Conservation (phyloP, 2,329 filamentous ascomycete genomes). For the Knoxdaviesia proteae region DNA sequence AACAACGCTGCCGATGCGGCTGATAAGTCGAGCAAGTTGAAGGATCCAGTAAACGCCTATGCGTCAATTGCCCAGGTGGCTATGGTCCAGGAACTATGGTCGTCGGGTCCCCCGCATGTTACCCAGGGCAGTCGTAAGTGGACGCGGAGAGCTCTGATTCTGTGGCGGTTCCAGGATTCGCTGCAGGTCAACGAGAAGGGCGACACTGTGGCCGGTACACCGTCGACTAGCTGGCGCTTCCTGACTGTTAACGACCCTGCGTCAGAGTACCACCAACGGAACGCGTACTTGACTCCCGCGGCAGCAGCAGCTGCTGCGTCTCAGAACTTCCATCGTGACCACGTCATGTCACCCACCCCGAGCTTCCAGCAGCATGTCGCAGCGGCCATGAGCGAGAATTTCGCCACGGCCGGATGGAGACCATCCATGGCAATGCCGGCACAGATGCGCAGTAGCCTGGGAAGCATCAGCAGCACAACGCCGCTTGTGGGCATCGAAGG, state of each 20-base stretch:
- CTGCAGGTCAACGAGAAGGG: conserved; percentile 16
- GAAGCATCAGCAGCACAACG: too few species aligned
- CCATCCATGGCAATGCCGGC: too few species aligned
- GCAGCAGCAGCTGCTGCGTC: not conserved
- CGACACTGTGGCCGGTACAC: conserved; percentile 4
- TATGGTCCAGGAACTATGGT: conserved; percentile 49
- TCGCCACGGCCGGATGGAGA: conserved; percentile 22
- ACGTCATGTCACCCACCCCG: conserved; percentile 32
- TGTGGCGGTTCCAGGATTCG: conserved; percentile 40
- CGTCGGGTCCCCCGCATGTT: conserved; percentile 16
- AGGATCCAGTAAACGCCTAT: too few species aligned
- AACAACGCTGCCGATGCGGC: conserved; percentile 16
- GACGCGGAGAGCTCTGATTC: conserved; percentile 36
- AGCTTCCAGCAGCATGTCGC: conserved; percentile 23
- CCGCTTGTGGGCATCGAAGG: conserved; percentile 4
- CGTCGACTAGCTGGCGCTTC: conserved; percentile 35
- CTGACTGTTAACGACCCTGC: conserved; percentile 38
- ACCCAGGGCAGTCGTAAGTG: conserved; percentile 15
- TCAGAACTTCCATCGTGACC: conserved; percentile 11
- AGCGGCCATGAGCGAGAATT: conserved; percentile 36
- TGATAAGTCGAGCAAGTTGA: not conserved
- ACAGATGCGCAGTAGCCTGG: too few species aligned
- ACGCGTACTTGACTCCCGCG: conserved; percentile 10
- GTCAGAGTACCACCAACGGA: conserved; percentile 35
- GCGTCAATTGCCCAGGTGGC: conserved; percentile 18